Evolutionary conservation across 2,329 filamentous ascomycete species (phyloP).

Genomic region (Colletotrichum horii): DNA sequence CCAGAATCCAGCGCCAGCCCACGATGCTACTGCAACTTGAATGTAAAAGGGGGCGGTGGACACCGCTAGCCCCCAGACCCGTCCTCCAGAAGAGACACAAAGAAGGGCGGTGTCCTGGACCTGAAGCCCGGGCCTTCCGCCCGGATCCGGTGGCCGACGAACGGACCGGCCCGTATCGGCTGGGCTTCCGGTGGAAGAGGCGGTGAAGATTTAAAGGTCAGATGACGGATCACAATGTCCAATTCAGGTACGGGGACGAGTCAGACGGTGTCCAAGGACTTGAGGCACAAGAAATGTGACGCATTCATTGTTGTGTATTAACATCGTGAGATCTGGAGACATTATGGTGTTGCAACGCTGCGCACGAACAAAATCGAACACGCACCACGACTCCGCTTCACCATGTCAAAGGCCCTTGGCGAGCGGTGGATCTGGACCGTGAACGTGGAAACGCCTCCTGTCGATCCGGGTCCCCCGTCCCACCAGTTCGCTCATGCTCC

Average conservation of each 20-base stretch:
- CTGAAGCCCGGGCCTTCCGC: not conserved
- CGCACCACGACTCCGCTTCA: not conserved
- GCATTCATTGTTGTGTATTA: not conserved
- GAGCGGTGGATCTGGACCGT: not conserved
- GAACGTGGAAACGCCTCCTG: not conserved
- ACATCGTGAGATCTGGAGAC: not conserved
- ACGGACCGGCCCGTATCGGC: conserved; percentile 11
- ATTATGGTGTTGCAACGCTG: not conserved
- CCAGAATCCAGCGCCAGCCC: not conserved
- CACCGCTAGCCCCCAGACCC: not conserved
- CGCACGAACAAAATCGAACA: not conserved
- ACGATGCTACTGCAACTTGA: not conserved
- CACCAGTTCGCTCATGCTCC: not conserved
- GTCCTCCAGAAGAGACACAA: not conserved
- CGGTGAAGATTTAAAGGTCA: conserved; percentile 3
- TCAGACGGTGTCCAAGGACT: not conserved
- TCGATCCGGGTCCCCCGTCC: not conserved
- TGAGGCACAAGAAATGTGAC: not conserved
- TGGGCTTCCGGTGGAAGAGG: conserved; percentile 4
- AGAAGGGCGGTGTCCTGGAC: not conserved
- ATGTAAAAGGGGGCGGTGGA: not conserved
- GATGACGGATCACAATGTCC: not conserved
- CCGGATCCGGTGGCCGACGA: not conserved
- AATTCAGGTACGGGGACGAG: not conserved
- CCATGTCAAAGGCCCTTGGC: not conserved